A percentile compares a stretch with the other conserved stretches of the same genome.
These are phyloP conservation scores for Ophiostoma sp. DNA, from an alignment of 2,329 filamentous ascomycete species.

Conservation along the genomic window DNA sequence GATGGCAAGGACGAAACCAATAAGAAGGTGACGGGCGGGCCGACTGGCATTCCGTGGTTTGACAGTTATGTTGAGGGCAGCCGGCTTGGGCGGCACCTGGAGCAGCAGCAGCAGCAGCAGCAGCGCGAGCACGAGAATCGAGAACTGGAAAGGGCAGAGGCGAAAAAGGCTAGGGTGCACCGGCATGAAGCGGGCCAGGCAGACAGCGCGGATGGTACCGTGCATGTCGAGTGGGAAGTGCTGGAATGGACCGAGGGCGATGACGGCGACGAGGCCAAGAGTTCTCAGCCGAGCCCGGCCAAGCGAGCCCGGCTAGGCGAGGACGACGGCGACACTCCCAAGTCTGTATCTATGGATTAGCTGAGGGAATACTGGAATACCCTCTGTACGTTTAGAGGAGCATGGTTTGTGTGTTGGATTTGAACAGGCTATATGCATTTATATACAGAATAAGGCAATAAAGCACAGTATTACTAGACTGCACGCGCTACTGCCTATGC, in stretches of 20 bases:
- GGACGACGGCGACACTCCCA: conserved; percentile 31
- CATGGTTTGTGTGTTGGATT: not conserved
- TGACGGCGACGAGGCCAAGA: conserved; percentile 32
- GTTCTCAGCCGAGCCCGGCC: conserved; percentile 35
- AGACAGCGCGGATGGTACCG: conserved; percentile 55
- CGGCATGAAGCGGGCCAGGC: conserved; percentile 22
- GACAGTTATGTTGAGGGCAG: conserved; percentile 75
- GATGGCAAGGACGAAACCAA: conserved; percentile 30
- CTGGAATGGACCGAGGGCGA: conserved; percentile 60
- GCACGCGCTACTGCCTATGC: not conserved
- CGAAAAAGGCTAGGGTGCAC: not conserved
- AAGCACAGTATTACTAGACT: not conserved
- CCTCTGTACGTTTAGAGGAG: too few relatives aligned
- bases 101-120: conserved; percentile 47
- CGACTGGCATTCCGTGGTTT: conserved; percentile 70
- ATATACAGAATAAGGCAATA: not conserved
- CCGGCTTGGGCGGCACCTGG: conserved; percentile 60
- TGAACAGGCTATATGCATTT: not conserved
- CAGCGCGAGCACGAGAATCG: not conserved
- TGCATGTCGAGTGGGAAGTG: conserved; percentile 76
- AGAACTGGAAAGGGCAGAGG: not conserved
- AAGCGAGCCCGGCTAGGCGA: conserved; percentile 47
- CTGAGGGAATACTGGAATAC: not conserved
- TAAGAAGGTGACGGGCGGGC: conserved; percentile 33
- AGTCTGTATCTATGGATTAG: conserved; percentile 23